Evolutionary conservation across 2,329 filamentous ascomycete species (phyloP), one percentile per base, ranked within the genome.

Genomic region (Massarina eburnea): DNA sequence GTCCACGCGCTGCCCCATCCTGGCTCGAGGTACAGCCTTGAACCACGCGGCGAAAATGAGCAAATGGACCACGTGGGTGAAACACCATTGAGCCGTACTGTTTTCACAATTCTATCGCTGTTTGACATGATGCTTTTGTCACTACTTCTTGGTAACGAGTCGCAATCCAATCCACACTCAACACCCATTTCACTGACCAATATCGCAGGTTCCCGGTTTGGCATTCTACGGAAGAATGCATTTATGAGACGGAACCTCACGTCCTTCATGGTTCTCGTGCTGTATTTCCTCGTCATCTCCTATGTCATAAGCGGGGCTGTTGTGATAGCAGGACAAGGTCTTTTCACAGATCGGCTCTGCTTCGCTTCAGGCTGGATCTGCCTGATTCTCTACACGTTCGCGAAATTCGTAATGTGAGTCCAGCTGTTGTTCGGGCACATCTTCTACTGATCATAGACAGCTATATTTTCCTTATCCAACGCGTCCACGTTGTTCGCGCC

Each of bases 381-480:
- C 44, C 48, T 72, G 18, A 56, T 63, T 18, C 69, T 71, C 45
- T 72, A 71, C 45, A 52, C 68, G 15, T 44, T 48, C 9, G 58
- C 53, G 42, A 72, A 73, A 41, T 47, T 57, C 18, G 34, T 57
- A 19, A 57, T 70, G 39, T 58, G 6, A 17, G 22, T 6, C 2
- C 5, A 2, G 1, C n/a, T 27, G 10, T 10, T 12, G 10, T 22
- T 1, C 4, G 20, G 15, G 15, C 17, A 1, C 2, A 10, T 8
- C 1, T 14, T 30, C 12, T 21, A 26, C n/a, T n/a, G n/a, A n/a
- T n/a, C n/a, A n/a, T n/a, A n/a, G n/a, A n/a, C n/a, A 59, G 61
- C 20, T 71, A 72, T 36, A 46, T 69, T 9, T 72, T 71, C 49
- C 57, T 73, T 4, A 59, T 71, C 21, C 71, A 73, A 46, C 64